phyloP scores from a whole-genome alignment of 345 rosid genomes.

The Mercurialis annua region DNA sequence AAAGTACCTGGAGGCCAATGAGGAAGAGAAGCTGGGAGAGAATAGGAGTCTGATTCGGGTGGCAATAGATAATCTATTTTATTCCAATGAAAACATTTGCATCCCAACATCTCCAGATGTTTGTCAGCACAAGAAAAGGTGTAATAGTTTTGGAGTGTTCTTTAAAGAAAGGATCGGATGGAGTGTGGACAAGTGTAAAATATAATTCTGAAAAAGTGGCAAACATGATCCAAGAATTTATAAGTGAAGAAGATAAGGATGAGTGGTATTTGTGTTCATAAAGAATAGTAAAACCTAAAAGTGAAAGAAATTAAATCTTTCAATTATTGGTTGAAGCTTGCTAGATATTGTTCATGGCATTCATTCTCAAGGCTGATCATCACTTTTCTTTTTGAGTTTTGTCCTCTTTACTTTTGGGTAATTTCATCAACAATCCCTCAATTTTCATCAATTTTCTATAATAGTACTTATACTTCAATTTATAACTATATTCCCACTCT shows the following conservation, averaged over 20 bases:
- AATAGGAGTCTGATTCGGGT: constrained; percentile 45
- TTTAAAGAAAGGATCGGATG: too few relatives aligned
- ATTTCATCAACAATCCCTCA: too few relatives aligned
- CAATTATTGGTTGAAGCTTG: too few relatives aligned
- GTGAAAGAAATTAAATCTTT: too few relatives aligned
- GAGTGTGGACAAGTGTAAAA: not conserved
- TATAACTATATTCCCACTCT: too few relatives aligned
- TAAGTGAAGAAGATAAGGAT: too few relatives aligned
- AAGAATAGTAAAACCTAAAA: too few relatives aligned
- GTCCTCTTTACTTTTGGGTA: not conserved
- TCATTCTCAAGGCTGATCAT: not conserved
- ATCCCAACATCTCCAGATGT: constrained; percentile 40
- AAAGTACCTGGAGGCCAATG: constrained; percentile 68
- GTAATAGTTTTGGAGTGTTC: too few relatives aligned
- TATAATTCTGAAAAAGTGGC: not conserved
- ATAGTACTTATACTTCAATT: too few relatives aligned
- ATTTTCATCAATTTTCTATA: too few relatives aligned
- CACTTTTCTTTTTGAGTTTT: not conserved
- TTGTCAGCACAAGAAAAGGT: not conserved
- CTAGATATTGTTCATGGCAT: too few relatives aligned
- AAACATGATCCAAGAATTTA: constrained; percentile 1
- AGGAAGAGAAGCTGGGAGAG: constrained; percentile 66
- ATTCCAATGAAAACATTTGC: constrained; percentile 53
- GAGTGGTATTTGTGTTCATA: too few relatives aligned
- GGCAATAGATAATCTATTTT: constrained; percentile 22